These are phyloP conservation scores for Peronospora farinosa DNA, from an alignment of 352 stramenopile species.

Conservation along the genomic window DNA sequence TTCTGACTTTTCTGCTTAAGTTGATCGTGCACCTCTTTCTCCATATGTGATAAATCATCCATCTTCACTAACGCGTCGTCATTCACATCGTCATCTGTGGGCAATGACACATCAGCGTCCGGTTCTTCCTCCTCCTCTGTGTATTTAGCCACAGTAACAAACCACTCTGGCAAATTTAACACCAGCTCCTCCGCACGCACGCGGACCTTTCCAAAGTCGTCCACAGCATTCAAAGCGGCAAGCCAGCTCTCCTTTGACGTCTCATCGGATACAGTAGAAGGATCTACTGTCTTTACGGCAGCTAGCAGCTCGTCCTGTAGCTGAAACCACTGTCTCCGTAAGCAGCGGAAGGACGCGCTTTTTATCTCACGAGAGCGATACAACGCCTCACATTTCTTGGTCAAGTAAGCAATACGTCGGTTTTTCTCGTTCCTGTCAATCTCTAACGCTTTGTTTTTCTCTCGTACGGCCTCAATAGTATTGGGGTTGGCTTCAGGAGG, in stretches of 20 bases:
- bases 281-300: conserved; percentile 23
- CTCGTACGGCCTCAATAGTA: conserved; percentile 61
- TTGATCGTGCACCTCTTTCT: conserved; percentile 37
- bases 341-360: conserved; percentile 44
- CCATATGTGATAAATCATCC: conserved; percentile 38
- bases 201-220: conserved; percentile 40
- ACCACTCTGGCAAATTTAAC: conserved; percentile 66
- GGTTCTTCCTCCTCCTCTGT: conserved; percentile 31
- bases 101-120: conserved; percentile 26
- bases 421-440: conserved; percentile 81
- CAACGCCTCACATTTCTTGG: conserved; percentile 59
- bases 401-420: conserved; percentile 60
- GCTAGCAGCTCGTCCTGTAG: conserved; percentile 52
- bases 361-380: conserved; percentile 48
- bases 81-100: conserved; percentile 25
- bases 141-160: conserved; percentile 51
- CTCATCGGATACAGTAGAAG: conserved; percentile 12
- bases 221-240: conserved; percentile 28
- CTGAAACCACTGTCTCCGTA: conserved; percentile 60
- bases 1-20: conserved; percentile 29
- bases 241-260: conserved; percentile 27
- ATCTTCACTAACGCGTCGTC: conserved; percentile 20
- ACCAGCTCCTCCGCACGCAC: conserved; percentile 39
- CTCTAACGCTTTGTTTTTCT: conserved; percentile 70
- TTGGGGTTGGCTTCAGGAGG: conserved; percentile 69